Conservation (phyloP, 176 grass and related monocot species). For the maize (Zea mays) region DNA sequence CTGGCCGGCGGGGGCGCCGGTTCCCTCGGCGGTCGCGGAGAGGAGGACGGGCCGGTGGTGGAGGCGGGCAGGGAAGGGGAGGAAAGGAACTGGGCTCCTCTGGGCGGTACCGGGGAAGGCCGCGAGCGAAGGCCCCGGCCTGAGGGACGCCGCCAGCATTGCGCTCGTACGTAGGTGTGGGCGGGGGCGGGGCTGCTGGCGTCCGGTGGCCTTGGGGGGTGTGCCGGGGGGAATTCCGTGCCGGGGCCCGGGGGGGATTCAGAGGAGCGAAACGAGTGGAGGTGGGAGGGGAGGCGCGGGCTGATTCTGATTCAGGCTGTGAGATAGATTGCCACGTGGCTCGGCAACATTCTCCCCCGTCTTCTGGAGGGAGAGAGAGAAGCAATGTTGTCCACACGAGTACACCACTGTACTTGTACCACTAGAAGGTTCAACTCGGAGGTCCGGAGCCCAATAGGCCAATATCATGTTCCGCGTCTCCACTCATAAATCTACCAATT, state of each 20-base stretch:
- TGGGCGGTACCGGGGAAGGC: constrained; percentile 20
- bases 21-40: constrained; percentile 28
- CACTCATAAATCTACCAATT: too few relatives aligned
- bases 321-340: not conserved
- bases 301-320: not conserved
- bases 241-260: not conserved
- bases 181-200: not conserved
- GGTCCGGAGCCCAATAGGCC: not conserved
- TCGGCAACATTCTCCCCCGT: rapidly evolving
- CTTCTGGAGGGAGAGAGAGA: too few relatives aligned
- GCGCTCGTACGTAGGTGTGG: not conserved
- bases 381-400: not conserved
- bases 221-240: too few relatives aligned
- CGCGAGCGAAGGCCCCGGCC: constrained; percentile 28
- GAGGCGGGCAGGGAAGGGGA: not conserved
- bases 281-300: not conserved
- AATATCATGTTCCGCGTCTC: not conserved
- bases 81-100: constrained; percentile 9
- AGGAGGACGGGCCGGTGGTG: not conserved
- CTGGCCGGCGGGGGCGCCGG: constrained; percentile 33
- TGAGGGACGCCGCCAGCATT: constrained; percentile 48
- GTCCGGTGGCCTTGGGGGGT: not conserved
- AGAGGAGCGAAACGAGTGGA: constrained; percentile 39
- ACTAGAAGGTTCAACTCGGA: not conserved
- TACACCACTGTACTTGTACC: not conserved